A percentile compares a stretch with the other conserved stretches of the same genome.
Evolutionary conservation across 2,329 filamentous ascomycete species (phyloP).

Genomic region (Ophiobolus disseminans): DNA sequence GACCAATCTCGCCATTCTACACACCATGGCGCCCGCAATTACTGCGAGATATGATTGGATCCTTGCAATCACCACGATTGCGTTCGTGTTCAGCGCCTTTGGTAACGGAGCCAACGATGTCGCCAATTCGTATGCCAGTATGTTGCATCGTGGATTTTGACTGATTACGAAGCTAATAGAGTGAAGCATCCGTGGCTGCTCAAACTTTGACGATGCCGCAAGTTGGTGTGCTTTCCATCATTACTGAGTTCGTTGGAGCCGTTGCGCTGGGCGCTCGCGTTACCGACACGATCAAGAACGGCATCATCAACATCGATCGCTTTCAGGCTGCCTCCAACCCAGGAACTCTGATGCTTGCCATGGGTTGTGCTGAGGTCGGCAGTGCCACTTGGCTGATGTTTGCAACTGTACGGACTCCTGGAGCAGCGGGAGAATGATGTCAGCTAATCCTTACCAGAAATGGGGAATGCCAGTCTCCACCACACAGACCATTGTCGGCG

Average conservation of each 20-base stretch:
- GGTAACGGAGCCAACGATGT: slow-evolving; percentile 60
- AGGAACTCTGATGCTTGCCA: slow-evolving; percentile 64
- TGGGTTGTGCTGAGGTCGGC: slow-evolving; percentile 62
- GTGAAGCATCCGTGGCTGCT: slow-evolving; percentile 53
- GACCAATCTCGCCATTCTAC: background rate
- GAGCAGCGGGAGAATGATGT: background rate
- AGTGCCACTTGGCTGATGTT: slow-evolving; percentile 65
- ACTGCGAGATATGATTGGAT: slow-evolving; percentile 51
- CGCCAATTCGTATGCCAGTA: slow-evolving; percentile 60
- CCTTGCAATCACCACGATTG: slow-evolving; percentile 49
- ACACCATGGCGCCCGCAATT: slow-evolving; percentile 23
- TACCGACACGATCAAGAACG: slow-evolving; percentile 67
- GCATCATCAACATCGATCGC: slow-evolving; percentile 59
- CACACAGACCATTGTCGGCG: slow-evolving; percentile 67
- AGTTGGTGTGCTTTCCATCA: slow-evolving; percentile 57
- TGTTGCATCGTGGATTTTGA: no score
- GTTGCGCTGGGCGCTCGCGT: slow-evolving; percentile 62
- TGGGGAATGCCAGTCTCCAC: slow-evolving; percentile 66
- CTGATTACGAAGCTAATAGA: background rate
- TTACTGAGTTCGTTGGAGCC: slow-evolving; percentile 62
- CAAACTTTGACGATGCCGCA: slow-evolving; percentile 61
- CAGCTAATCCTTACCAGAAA: slow-evolving; percentile 27
- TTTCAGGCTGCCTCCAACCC: slow-evolving; percentile 55
- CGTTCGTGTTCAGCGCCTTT: slow-evolving; percentile 46
- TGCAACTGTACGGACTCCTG: slow-evolving; percentile 54